Percentiles rank a stretch among this genome's conserved stretches.
phyloP scores from a whole-genome alignment of 2,329 filamentous ascomycete species.

The Thelonectria discophora region DNA sequence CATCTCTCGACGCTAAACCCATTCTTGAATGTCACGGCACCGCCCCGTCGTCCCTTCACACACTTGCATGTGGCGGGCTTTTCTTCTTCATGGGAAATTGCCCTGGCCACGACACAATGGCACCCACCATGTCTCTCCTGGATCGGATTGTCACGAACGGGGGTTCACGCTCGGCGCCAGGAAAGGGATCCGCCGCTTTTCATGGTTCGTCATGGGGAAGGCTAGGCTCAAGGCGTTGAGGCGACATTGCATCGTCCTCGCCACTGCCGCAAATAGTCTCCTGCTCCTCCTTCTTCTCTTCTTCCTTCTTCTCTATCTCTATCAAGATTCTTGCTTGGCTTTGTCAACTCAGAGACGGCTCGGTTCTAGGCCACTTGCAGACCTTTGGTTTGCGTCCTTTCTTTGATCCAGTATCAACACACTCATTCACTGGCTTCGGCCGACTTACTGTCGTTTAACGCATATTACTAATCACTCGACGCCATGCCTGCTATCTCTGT shows the following conservation, averaged over 20 bases:
- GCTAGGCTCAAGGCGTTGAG: slow-evolving; percentile 1
- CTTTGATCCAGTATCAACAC: slow-evolving; percentile 46
- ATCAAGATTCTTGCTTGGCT: slow-evolving; percentile 37
- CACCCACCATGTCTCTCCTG: slow-evolving; percentile 15
- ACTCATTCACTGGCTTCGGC: slow-evolving; percentile 48
- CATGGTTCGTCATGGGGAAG: slow-evolving; percentile 23
- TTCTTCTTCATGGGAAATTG: slow-evolving; percentile 33
- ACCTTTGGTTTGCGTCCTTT: slow-evolving; percentile 52
- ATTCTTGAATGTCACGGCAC: slow-evolving; percentile 43
- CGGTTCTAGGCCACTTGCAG: slow-evolving; percentile 46
- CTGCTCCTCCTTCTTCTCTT: slow-evolving; percentile 44
- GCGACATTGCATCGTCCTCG: slow-evolving; percentile 8
- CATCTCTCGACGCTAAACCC: slow-evolving; percentile 41
- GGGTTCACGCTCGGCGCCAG: slow-evolving; percentile 23
- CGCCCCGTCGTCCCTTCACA: slow-evolving; percentile 6
- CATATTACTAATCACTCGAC: slow-evolving; percentile 28
- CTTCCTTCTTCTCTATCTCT: slow-evolving; percentile 34
- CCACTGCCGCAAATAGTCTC: slow-evolving; percentile 18
- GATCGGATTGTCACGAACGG: slow-evolving; percentile 18
- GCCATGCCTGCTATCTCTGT: slow-evolving; percentile 39
- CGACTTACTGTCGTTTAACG: slow-evolving; percentile 46
- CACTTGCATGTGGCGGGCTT: slow-evolving; percentile 2
- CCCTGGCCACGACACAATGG: slow-evolving; percentile 14
- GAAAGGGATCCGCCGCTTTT: slow-evolving; percentile 38
- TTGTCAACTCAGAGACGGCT: slow-evolving; percentile 43